Conservation (phyloP, 2,329 filamentous ascomycete genomes). For the Exophiala sp. region DNA sequence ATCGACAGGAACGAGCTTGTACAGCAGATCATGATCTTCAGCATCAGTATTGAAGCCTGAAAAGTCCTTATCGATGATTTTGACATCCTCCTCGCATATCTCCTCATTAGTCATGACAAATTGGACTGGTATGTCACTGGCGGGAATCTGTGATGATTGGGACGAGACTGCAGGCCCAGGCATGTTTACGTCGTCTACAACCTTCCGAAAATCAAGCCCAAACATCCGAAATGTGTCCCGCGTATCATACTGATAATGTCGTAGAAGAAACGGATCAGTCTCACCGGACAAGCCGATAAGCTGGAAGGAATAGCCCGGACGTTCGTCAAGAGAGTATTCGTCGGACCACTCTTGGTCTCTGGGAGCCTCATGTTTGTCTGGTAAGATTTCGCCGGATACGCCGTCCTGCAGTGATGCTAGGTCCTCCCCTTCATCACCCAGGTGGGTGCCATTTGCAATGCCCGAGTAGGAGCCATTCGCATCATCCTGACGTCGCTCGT, state of each 20-base stretch:
- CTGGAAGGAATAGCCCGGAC: conserved; percentile 12
- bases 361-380: conserved; percentile 1
- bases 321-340: conserved; percentile 12
- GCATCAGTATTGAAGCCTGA: conserved; percentile 9
- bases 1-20: conserved; percentile 8
- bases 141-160: conserved; percentile 4
- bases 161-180: neutral
- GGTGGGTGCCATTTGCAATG: neutral
- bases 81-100: conserved; percentile 13
- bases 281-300: conserved; percentile 10
- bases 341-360: conserved; percentile 7
- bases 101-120: conserved; percentile 11
- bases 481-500: neutral
- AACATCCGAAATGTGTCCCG: conserved; percentile 15
- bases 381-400: conserved; percentile 1
- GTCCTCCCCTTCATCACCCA: too few relatives aligned
- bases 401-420: neutral
- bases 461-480: conserved; percentile 1
- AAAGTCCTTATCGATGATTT: conserved; percentile 12
- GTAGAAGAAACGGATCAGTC: conserved; percentile 14
- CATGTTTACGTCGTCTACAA: conserved; percentile 8
- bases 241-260: conserved; percentile 13
- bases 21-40: conserved; percentile 8
- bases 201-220: conserved; percentile 12
- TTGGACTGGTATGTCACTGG: conserved; percentile 10